phyloP scores from a whole-genome alignment of 2,329 filamentous ascomycete genomes.

The Colletotrichum brevisporum region DNA sequence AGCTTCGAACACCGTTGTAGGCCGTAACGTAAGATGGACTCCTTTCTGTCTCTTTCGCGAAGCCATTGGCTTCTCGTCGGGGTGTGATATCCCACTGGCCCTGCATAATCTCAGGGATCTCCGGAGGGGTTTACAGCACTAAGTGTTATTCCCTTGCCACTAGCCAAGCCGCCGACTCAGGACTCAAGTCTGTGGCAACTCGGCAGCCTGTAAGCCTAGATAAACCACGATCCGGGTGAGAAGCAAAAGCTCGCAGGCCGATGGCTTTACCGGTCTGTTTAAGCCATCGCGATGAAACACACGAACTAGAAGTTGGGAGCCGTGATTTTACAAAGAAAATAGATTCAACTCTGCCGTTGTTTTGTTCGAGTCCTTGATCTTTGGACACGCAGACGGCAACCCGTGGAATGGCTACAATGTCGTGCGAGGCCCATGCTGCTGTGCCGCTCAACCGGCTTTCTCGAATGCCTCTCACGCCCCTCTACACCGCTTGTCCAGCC shows the following conservation, averaged over 20 bases:
- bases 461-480: too few relatives aligned
- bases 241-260: conserved; percentile 9
- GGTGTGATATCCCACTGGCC: conserved; percentile 19
- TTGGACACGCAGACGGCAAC: too few relatives aligned
- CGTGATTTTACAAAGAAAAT: neutral
- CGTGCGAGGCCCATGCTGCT: too few relatives aligned
- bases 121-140: neutral
- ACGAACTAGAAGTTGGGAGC: neutral
- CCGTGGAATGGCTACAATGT: too few relatives aligned
- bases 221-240: neutral
- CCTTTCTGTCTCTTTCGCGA: neutral
- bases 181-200: neutral
- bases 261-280: neutral
- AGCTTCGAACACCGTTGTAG: neutral
- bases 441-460: too few relatives aligned
- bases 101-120: conserved; percentile 27
- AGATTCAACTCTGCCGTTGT: neutral
- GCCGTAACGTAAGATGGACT: neutral
- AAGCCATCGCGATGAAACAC: neutral
- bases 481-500: too few relatives aligned
- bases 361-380: too few relatives aligned
- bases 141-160: conserved; percentile 26
- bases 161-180: conserved; percentile 23
- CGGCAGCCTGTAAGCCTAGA: conserved; percentile 12
- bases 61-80: neutral